These are phyloP conservation scores for Citrus medica DNA, from an alignment of 345 rosid genomes.

Conservation along the genomic window DNA sequence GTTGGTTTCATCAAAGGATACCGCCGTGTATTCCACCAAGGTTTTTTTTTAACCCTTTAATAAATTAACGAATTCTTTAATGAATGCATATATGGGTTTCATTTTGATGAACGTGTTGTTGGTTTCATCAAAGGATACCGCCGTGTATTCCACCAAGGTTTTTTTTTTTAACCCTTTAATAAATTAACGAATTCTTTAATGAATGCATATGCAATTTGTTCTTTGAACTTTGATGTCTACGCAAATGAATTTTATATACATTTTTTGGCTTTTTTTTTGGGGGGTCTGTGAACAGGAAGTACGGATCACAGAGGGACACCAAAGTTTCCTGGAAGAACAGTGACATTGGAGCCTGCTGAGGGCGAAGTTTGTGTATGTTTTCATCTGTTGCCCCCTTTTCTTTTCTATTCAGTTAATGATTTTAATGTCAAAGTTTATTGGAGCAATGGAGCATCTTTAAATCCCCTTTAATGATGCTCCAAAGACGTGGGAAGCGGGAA, in stretches of 20 bases:
- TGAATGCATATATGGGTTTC: conserved; percentile 37
- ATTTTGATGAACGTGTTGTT: conserved; percentile 61
- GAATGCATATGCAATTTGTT: neutral
- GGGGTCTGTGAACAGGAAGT: conserved; percentile 48
- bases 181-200: neutral
- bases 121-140: conserved; percentile 84
- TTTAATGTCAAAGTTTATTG: neutral
- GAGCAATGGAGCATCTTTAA: neutral
- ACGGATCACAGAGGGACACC: conserved; percentile 94
- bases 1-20: conserved; percentile 79
- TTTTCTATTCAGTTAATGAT: neutral
- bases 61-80: neutral
- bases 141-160: conserved; percentile 87
- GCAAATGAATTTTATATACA: neutral
- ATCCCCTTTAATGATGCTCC: neutral
- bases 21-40: conserved; percentile 88
- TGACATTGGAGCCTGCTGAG: conserved; percentile 65
- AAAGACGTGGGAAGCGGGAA: neutral
- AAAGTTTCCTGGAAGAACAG: conserved; percentile 81
- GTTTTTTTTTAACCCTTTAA: conserved; percentile 14
- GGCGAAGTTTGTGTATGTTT: conserved; percentile 74
- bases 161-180: no score
- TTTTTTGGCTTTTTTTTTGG: no score
- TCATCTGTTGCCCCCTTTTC: neutral
- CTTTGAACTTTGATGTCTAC: neutral